phyloP scores from a whole-genome alignment of 129 eudicot genomes.

The Flaveria sonorensis region DNA sequence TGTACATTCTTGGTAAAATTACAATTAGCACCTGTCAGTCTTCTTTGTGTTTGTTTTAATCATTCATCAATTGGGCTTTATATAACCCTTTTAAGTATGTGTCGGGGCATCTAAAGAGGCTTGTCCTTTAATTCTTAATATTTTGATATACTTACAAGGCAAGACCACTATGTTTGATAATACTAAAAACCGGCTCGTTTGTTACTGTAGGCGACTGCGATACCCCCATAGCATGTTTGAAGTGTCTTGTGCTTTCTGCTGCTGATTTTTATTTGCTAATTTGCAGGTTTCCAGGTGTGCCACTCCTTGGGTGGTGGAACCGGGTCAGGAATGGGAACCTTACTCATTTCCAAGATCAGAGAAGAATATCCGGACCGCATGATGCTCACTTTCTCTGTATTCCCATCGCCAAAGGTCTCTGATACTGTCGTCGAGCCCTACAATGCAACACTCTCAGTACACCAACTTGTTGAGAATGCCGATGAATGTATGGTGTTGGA shows the following conservation, averaged over 20 bases:
- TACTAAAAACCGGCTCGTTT: too few species aligned
- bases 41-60: background rate
- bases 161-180: too few species aligned
- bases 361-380: constrained; percentile 74
- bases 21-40: background rate
- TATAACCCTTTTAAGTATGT: background rate
- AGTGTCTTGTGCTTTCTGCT: too few species aligned
- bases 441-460: constrained; percentile 79
- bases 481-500: constrained; percentile 82
- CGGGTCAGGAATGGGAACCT: constrained; percentile 78
- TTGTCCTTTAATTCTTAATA: background rate
- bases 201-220: too few species aligned
- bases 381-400: constrained; percentile 79
- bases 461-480: constrained; percentile 78
- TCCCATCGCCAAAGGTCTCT: constrained; percentile 68
- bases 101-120: background rate
- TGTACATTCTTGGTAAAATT: background rate
- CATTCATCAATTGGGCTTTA: constrained; percentile 1
- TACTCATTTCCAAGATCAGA: constrained; percentile 66
- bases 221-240: too few species aligned
- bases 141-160: background rate
- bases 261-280: too few species aligned
- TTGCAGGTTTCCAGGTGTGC: constrained; percentile 55
- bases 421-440: constrained; percentile 86
- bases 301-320: constrained; percentile 83